Percentiles rank a stretch among this genome's conserved stretches.
Evolutionary conservation across 306 rosid genomes (phyloP).

Genomic region (Quercus berberidifolia): DNA sequence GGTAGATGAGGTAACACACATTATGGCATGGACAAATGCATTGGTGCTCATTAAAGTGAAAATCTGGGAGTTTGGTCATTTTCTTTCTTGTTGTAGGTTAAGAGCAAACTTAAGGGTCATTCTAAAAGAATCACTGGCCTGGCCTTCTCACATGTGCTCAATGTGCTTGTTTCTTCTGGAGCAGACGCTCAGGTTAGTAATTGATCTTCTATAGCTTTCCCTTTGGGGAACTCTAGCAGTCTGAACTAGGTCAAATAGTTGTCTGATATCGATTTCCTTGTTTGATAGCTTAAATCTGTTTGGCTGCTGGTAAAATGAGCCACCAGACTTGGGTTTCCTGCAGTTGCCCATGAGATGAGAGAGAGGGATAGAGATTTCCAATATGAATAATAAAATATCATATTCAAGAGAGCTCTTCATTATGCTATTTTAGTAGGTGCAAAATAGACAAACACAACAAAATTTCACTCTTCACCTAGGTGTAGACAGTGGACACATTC

Average conservation of each 20-base stretch:
- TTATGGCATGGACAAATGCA: background rate
- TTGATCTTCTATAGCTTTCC: background rate
- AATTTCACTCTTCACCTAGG: background rate
- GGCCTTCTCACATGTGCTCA: slow-evolving; percentile 51
- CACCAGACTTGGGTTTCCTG: background rate
- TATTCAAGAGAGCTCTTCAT: background rate
- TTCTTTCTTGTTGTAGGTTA: slow-evolving; percentile 43
- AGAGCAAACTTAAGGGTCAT: slow-evolving; percentile 60
- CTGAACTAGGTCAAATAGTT: background rate
- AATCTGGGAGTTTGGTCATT: background rate
- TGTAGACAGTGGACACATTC: background rate
- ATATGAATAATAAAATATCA: background rate
- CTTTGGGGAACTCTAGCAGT: background rate
- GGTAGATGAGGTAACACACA: slow-evolving; percentile 45
- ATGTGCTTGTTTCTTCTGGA: slow-evolving; percentile 57
- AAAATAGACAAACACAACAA: background rate
- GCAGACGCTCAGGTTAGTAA: slow-evolving; percentile 57
- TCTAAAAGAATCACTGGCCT: slow-evolving; percentile 59
- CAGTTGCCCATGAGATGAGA: background rate
- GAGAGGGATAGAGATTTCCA: background rate
- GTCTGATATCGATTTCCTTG: background rate
- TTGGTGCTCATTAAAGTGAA: background rate
- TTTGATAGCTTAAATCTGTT: background rate
- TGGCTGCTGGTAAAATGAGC: background rate
- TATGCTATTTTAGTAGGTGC: background rate